phyloP scores from a whole-genome alignment of 768 basidiomycete species.

The Leccinum pellstonianum region DNA sequence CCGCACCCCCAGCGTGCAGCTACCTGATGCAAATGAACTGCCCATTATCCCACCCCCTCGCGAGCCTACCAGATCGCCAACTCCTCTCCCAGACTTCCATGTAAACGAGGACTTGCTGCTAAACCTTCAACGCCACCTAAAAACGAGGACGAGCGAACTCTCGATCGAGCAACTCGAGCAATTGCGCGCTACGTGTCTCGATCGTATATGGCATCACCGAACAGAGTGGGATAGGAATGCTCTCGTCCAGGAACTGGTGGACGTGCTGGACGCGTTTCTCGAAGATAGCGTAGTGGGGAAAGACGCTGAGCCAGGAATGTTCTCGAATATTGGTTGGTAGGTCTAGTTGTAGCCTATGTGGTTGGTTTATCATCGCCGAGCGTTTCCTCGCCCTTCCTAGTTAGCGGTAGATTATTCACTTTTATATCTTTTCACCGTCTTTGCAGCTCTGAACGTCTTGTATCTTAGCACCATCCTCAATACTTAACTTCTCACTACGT shows the following conservation, averaged over 20 bases:
- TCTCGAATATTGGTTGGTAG: slow-evolving; percentile 5
- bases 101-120: slow-evolving; percentile 52
- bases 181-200: slow-evolving; percentile 79
- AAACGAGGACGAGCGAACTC: slow-evolving; percentile 53
- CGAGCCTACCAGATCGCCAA: slow-evolving; percentile 58
- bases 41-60: slow-evolving; percentile 24
- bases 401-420: slow-evolving; percentile 24
- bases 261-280: slow-evolving; percentile 62
- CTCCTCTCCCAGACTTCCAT: slow-evolving; percentile 77
- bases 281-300: slow-evolving; percentile 49
- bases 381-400: neutral
- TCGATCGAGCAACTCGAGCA: slow-evolving; percentile 93
- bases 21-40: slow-evolving; percentile 18
- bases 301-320: slow-evolving; percentile 5
- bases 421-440: slow-evolving; percentile 12
- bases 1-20: slow-evolving; percentile 10
- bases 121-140: slow-evolving; percentile 49
- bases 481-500: slow-evolving; percentile 1
- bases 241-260: slow-evolving; percentile 58
- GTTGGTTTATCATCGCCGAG: neutral
- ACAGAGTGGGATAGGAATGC: slow-evolving; percentile 79
- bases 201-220: slow-evolving; percentile 78
- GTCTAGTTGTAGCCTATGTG: neutral
- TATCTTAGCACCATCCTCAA: slow-evolving; percentile 17
- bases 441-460: slow-evolving; percentile 1